Evolutionary conservation across 2,329 filamentous ascomycete species (phyloP), one percentile per base, ranked within the genome.

Genomic region (Colletotrichum trifolii): DNA sequence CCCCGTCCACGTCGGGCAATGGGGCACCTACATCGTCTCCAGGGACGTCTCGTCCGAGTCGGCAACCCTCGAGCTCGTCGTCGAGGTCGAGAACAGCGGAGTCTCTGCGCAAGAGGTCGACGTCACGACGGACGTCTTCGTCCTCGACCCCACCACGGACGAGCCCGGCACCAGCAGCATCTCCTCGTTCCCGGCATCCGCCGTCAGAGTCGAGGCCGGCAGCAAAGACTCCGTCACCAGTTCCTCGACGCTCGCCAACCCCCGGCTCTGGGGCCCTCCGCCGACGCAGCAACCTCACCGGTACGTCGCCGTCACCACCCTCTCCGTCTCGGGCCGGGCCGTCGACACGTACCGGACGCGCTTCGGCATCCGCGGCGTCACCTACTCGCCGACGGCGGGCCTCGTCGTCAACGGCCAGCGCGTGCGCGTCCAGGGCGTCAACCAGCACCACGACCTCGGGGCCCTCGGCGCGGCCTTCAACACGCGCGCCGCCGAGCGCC

Each of bases 401-500:
- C 64, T 86, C 0, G 50, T 77, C 0, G 72, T 86, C 66, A 87
- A 86, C 69, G 81, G 79, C 2, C 69, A 83, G 65, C 69, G 70
- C 0, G 71, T 85, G 2, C 73, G 73, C 8, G 72, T 86, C 12
- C 79, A 82, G 47, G 84, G 84, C 10, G 77, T 79, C 0, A 82
- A 81, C 73, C 76, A 85, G 54, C 84, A 86, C 69, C 82, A 85
- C 66, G 83, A 85, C 66, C 76, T 82, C 1, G 84, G 84, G 2
- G 76, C 82, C 0, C 67, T 86, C 0, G 84, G 83, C 2, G 71
- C 81, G 0, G 84, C 84, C 12, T 85, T 84, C 75, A 83, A 85
- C 70, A 43, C 74, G 38, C 77, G 81, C 3, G 84, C 83, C 0
- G 78, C 79, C 0, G 73, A 83, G 69, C 77, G 84, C 2, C 81